Percentiles rank a stretch among this genome's conserved stretches.
Conservation (phyloP, 805 yeast genomes). For the Starmerella bombicola region DNA sequence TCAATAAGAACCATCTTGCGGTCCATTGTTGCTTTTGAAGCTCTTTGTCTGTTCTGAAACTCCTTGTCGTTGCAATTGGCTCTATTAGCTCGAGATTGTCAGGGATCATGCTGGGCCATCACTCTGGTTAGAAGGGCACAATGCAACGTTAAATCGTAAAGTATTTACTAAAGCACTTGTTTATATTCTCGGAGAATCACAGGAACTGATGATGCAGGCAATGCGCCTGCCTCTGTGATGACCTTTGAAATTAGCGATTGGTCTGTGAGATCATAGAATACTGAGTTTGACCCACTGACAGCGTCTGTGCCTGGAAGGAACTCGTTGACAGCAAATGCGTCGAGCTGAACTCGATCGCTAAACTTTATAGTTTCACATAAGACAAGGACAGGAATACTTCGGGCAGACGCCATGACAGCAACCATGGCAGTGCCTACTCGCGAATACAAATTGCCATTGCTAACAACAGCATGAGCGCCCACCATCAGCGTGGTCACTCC, state of each 20-base stretch:
- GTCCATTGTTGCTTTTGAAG: too few relatives aligned
- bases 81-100: too few relatives aligned
- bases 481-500: conserved; percentile 83
- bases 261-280: conserved; percentile 89
- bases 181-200: conserved; percentile 82
- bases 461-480: conserved; percentile 95
- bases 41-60: too few relatives aligned
- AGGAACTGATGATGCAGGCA: conserved; percentile 98
- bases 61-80: too few relatives aligned
- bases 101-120: too few relatives aligned
- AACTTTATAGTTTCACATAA: conserved; percentile 93
- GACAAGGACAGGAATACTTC: conserved; percentile 86
- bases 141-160: too few relatives aligned
- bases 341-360: conserved; percentile 88
- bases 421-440: conserved; percentile 91
- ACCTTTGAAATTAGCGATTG: conserved; percentile 88
- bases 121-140: too few relatives aligned
- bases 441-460: conserved; percentile 85
- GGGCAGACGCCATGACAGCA: conserved; percentile 78
- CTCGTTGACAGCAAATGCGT: conserved; percentile 89
- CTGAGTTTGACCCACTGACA: conserved; percentile 49
- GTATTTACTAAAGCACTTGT: conserved; percentile 14
- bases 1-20: too few relatives aligned
- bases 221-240: conserved; percentile 88
- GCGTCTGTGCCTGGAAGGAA: conserved; percentile 30